phyloP scores from a whole-genome alignment of 768 basidiomycete genomes.

The Mycena chlorophos region DNA sequence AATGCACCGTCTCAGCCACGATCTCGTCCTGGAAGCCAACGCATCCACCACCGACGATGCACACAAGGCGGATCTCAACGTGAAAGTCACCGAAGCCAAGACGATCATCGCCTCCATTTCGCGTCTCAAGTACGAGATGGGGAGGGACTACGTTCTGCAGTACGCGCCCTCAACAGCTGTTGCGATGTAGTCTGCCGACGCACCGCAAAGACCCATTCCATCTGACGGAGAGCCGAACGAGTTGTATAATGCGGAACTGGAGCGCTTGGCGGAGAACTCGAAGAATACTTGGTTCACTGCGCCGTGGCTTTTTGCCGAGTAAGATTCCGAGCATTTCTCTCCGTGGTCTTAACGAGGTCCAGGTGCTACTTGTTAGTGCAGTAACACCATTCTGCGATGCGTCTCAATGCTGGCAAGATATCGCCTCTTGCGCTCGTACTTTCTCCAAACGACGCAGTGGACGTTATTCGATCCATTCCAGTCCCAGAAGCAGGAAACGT shows the following conservation, averaged over 20 bases:
- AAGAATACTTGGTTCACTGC: constrained; percentile 85
- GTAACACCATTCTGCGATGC: not conserved
- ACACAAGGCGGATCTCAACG: constrained; percentile 30
- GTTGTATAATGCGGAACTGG: constrained; percentile 78
- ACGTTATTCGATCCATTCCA: constrained; percentile 79
- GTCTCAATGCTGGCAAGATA: constrained; percentile 54
- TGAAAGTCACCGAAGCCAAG: constrained; percentile 72
- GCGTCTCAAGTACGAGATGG: constrained; percentile 84
- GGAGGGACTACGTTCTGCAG: constrained; percentile 68
- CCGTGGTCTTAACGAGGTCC: not conserved
- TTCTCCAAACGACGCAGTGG: constrained; percentile 71
- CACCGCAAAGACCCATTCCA: constrained; percentile 55
- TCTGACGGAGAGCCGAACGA: constrained; percentile 71
- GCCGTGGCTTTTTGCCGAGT: constrained; percentile 98
- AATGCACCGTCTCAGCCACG: constrained; percentile 68
- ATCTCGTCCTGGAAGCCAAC: constrained; percentile 37
- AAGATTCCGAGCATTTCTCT: constrained; percentile 35
- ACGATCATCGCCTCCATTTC: constrained; percentile 71
- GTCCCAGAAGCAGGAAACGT: constrained; percentile 75
- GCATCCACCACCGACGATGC: constrained; percentile 19
- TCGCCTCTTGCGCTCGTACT: constrained; percentile 74
- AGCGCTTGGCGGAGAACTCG: constrained; percentile 42
- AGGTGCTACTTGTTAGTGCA: constrained; percentile 72
- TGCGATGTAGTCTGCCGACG: not conserved
- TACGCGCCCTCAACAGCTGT: constrained; percentile 41